Evolutionary conservation across 192 early-diverging fungal species (phyloP), one percentile per base, ranked within the genome.

Genomic region (Coemansia sp.): DNA sequence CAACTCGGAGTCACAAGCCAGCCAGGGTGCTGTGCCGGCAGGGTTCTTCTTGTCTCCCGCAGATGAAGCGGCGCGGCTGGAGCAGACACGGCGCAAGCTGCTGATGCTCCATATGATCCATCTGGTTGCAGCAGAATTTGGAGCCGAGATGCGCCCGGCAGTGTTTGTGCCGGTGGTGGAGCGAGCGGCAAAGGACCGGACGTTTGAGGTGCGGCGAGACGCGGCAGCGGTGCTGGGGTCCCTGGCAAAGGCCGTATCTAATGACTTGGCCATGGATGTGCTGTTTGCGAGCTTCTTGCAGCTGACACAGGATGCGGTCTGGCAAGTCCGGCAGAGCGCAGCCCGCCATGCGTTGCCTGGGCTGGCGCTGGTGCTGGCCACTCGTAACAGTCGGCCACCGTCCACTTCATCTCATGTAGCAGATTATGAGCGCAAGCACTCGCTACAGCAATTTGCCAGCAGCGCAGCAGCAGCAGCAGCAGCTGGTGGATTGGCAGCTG

Each of bases 81-180:
- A 69, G 53, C 47, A 19, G 45, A 73, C 66, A 7, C 63, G 72
- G 30, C 72, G 72, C 43, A 75, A 71, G 62, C 61, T 76, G 50
- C 64, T 76, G 53, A 61, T 69, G 59, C 62, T 80, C 28, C 72
- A 73, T 9, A 70, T 80, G 68, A 60, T 80, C n/a, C 72, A 70
- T 35, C 61, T 71, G 44, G 59, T 72, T 8, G 72, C 70, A 4
- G 50, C 64, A 15, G 68, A 73, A 41, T 80, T 62, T 41, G 78
- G 78, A 13, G 55, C 65, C 0, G 38, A 13, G 10, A 63, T 76
- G 64, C 69, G 73, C 49, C 72, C 72, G 5, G 72, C 72, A 1
- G 78, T 80, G 37, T 76, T 80, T 60, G 72, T 80, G 33, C 72
- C 78, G 0, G 73, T 71, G 13, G 70, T 80, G 10, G 78, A 80